Evolutionary conservation across 139 green algal species (phyloP).

Genomic region (Haematococcus sp.): DNA sequence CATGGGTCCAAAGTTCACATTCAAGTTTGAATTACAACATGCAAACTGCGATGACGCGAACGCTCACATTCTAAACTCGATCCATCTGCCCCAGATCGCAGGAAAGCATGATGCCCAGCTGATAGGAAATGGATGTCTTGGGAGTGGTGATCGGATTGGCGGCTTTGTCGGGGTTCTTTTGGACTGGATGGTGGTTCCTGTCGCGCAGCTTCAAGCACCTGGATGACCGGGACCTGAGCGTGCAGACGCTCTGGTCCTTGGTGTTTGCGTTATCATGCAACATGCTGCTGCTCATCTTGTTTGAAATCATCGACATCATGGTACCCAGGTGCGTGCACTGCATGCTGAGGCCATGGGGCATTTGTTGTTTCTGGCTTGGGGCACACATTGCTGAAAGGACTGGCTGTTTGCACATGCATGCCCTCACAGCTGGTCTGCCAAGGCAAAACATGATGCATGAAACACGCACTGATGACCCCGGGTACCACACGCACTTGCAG

Average conservation of each 20-base stretch:
- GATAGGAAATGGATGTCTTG: conserved; percentile 15
- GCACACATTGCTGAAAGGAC: background rate
- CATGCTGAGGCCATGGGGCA: too few relatives aligned
- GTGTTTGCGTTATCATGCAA: conserved; percentile 91
- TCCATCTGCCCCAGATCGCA: too few relatives aligned
- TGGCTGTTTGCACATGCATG: conserved; percentile 2
- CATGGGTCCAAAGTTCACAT: too few relatives aligned
- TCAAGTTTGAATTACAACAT: too few relatives aligned
- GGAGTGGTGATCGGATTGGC: conserved; percentile 14
- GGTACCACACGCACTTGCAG: too few relatives aligned
- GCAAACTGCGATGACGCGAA: too few relatives aligned
- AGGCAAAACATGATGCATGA: too few relatives aligned
- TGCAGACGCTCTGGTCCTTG: conserved; percentile 74
- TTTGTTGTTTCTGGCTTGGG: too few relatives aligned
- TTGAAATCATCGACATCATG: conserved; percentile 83
- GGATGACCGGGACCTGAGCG: conserved; percentile 31
- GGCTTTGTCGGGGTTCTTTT: conserved; percentile 49
- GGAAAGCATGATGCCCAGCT: too few relatives aligned
- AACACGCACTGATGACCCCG: too few relatives aligned
- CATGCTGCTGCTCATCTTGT: conserved; percentile 85
- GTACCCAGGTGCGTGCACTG: conserved; percentile 39
- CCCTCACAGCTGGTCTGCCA: background rate
- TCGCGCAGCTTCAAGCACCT: conserved; percentile 41
- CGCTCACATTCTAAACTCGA: too few relatives aligned
- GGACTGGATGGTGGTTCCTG: conserved; percentile 62